Conservation (phyloP, 306 rosid species). For the Sophora flavescens region DNA sequence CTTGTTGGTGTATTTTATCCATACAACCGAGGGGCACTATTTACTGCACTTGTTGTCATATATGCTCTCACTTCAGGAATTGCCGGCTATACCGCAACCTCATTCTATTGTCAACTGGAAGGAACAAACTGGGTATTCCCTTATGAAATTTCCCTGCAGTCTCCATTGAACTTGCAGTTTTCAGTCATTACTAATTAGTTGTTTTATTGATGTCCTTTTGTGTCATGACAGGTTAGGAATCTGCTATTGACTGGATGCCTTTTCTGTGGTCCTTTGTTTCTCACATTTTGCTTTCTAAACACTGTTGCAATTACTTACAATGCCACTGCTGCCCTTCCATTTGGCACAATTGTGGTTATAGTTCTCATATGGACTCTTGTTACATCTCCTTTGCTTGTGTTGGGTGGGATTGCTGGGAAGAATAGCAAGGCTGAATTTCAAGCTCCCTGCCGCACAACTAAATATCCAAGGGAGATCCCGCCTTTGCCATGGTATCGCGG, state of each 20-base stretch:
- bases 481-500: conserved; percentile 64
- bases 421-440: conserved; percentile 68
- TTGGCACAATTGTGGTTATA: conserved; percentile 65
- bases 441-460: conserved; percentile 61
- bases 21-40: conserved; percentile 90
- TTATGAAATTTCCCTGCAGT: conserved; percentile 6
- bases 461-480: conserved; percentile 66
- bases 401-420: conserved; percentile 69
- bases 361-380: conserved; percentile 68
- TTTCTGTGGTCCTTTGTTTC: conserved; percentile 63
- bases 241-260: conserved; percentile 63
- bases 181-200: not conserved
- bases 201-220: conserved; percentile 29
- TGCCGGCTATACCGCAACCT: conserved; percentile 90
- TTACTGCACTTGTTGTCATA: conserved; percentile 88
- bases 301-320: conserved; percentile 63
- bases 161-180: conserved; percentile 11
- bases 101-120: conserved; percentile 90
- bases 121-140: conserved; percentile 86
- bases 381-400: conserved; percentile 62
- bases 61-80: conserved; percentile 96
- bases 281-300: conserved; percentile 61
- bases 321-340: conserved; percentile 67
- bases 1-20: conserved; percentile 97
- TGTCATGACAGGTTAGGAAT: conserved; percentile 62